Evolutionary conservation across 2,329 filamentous ascomycete genomes (phyloP), one percentile per base, ranked within the genome.

Genomic region (Aspergillus versicolor): DNA sequence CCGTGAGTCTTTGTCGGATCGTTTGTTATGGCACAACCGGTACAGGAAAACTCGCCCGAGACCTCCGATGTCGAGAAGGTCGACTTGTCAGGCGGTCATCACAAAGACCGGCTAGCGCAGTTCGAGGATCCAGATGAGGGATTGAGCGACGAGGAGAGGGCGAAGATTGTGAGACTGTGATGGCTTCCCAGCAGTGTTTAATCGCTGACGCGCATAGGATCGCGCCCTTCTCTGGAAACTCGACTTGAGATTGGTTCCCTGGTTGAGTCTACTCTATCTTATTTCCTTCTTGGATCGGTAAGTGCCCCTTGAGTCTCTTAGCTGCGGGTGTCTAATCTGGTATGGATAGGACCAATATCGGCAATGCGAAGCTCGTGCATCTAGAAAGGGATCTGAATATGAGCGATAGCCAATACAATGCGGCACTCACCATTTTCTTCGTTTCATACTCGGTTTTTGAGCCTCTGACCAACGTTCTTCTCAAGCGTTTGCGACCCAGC

Each of bases 391-490:
- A 89, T 56, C 76, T 94, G 6, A 63, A 82, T 32, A 84, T 93
- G 79, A 81, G 81, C 0, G 80, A 82, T 2, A 74, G 79, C 5
- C 79, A 89, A 67, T 96, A 92, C 76, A 92, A 92, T 71, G 80
- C 83, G 21, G 84, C 87, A 0, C 79, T 96, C 7, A 90, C 89
- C 34, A 88, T 95, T 64, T 96, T 96, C 77, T 96, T 95, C 76
- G 81, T 95, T 49, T 91, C 89, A 0, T 96, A 96, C 70, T 82
- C 89, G 2, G 74, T 92, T 34, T 92, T 91, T 61, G 91, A 94
- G 65, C 76, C 75, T 1, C 66, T 92, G 43, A 91, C 90, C 58
- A 95, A 96, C 70, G 79, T 93, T 46, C 74, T 96, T 22, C 84
- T 96, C 58, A 96, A 95, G 75, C 82, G 81, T 17, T 77, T 90